Evolutionary conservation across 345 rosid species (phyloP).

Genomic region (Gossypium arboreum): DNA sequence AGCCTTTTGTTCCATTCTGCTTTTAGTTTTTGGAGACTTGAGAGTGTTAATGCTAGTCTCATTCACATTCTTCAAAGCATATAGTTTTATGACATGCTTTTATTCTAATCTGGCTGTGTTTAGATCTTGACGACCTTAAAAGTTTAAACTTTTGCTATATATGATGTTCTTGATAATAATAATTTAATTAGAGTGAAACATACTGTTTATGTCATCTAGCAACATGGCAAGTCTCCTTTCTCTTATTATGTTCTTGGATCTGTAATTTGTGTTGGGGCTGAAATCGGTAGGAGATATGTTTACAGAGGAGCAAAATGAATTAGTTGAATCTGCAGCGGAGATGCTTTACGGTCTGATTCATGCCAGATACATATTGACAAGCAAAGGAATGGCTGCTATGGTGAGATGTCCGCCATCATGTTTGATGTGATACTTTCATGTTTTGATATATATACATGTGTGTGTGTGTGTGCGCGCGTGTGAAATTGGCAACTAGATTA

Average conservation of each 20-base stretch:
- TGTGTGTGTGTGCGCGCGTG: no score
- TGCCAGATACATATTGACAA: conserved; percentile 84
- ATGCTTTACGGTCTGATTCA: conserved; percentile 97
- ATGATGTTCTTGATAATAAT: not conserved
- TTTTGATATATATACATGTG: not conserved
- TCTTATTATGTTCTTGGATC: conserved; percentile 12
- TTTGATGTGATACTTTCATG: not conserved
- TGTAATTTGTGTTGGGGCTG: conserved; percentile 31
- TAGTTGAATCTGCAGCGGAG: conserved; percentile 97
- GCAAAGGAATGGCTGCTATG: conserved; percentile 96
- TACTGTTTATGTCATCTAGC: not conserved
- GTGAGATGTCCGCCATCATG: conserved; percentile 35
- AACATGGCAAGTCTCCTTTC: not conserved
- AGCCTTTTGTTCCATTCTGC: not conserved
- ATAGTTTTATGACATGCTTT: not conserved
- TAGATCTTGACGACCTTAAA: not conserved
- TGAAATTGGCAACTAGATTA: not conserved
- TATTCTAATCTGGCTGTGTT: not conserved
- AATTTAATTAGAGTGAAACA: not conserved
- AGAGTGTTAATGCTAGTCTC: not conserved
- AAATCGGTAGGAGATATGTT: conserved; percentile 75
- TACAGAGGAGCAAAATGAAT: conserved; percentile 93
- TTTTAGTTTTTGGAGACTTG: not conserved
- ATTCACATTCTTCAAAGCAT: not conserved
- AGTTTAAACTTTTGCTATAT: not conserved